Percentiles rank a stretch among this genome's conserved stretches.
Conservation (phyloP, 768 basidiomycete genomes). For the Kwoniella newhampshirensis region DNA sequence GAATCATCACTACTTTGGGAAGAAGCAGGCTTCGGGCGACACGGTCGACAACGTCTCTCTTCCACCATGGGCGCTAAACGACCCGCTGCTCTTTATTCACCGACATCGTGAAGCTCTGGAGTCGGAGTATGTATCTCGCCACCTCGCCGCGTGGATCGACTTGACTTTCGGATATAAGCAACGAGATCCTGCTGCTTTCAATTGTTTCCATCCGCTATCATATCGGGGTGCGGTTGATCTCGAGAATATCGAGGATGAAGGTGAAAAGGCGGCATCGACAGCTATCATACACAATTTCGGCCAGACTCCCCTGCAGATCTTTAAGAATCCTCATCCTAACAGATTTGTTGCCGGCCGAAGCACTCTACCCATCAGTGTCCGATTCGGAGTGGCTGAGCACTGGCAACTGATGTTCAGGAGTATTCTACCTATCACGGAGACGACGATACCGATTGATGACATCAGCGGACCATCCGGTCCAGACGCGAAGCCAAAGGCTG, state of each 20-base stretch:
- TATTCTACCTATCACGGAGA: constrained; percentile 42
- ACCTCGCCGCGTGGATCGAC: constrained; percentile 87
- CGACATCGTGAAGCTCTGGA: constrained; percentile 81
- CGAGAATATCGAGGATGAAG: constrained; percentile 77
- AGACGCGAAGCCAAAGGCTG: constrained; percentile 29
- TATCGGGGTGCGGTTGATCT: constrained; percentile 91
- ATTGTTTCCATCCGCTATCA: constrained; percentile 88
- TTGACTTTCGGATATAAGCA: constrained; percentile 68
- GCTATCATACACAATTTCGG: constrained; percentile 97
- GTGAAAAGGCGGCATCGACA: constrained; percentile 86
- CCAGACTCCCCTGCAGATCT: constrained; percentile 86
- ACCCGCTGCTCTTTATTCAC: constrained; percentile 77
- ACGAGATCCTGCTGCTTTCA: constrained; percentile 70
- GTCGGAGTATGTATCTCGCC: constrained; percentile 78
- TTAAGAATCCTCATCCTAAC: constrained; percentile 70
- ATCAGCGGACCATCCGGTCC: constrained; percentile 10
- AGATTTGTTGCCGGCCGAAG: constrained; percentile 67
- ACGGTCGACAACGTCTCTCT: constrained; percentile 79
- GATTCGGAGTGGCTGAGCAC: constrained; percentile 82
- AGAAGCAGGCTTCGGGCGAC: constrained; percentile 54
- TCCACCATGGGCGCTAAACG: constrained; percentile 83
- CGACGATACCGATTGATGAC: constrained; percentile 31
- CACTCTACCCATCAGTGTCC: constrained; percentile 67
- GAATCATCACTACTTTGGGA: constrained; percentile 52
- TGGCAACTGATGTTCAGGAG: constrained; percentile 58